A percentile compares a stretch with the other conserved stretches of the same genome.
Conservation (phyloP, 2,329 filamentous ascomycete species). For the Cadophora luteo-olivacea region DNA sequence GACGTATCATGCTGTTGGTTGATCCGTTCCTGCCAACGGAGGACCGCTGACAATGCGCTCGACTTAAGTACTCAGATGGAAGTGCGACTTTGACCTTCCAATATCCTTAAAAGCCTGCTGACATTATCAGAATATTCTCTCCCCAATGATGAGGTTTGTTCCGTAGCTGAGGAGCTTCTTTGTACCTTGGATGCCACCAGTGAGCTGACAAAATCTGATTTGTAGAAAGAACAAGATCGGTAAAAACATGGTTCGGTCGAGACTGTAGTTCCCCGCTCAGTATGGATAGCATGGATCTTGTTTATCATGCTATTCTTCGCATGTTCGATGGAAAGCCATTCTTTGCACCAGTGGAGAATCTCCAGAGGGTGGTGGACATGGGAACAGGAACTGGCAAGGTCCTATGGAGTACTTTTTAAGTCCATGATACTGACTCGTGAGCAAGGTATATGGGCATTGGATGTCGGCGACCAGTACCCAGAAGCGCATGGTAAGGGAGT, state of each 20-base stretch:
- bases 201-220: neutral
- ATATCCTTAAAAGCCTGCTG: neutral
- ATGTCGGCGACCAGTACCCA: slow-evolving; percentile 34
- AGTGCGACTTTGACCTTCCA: slow-evolving; percentile 12
- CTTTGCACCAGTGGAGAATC: slow-evolving; percentile 48
- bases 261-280: too few species aligned
- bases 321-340: slow-evolving; percentile 48
- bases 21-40: neutral
- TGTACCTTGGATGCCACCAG: too few species aligned
- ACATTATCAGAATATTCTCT: slow-evolving; percentile 28
- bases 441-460: slow-evolving; percentile 41
- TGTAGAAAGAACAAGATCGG: slow-evolving; percentile 33
- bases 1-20: slow-evolving; percentile 32
- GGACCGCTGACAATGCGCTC: neutral
- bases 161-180: too few species aligned
- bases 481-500: slow-evolving; percentile 20
- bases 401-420: neutral
- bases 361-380: slow-evolving; percentile 48
- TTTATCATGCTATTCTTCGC: slow-evolving; percentile 48
- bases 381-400: slow-evolving; percentile 47
- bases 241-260: slow-evolving; percentile 39
- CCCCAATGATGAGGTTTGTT: slow-evolving; percentile 33
- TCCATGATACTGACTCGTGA: neutral
- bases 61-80: slow-evolving; percentile 25
- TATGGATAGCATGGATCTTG: slow-evolving; percentile 28